phyloP scores from a whole-genome alignment of 495 filamentous ascomycete genomes.

The Letharia lupina region DNA sequence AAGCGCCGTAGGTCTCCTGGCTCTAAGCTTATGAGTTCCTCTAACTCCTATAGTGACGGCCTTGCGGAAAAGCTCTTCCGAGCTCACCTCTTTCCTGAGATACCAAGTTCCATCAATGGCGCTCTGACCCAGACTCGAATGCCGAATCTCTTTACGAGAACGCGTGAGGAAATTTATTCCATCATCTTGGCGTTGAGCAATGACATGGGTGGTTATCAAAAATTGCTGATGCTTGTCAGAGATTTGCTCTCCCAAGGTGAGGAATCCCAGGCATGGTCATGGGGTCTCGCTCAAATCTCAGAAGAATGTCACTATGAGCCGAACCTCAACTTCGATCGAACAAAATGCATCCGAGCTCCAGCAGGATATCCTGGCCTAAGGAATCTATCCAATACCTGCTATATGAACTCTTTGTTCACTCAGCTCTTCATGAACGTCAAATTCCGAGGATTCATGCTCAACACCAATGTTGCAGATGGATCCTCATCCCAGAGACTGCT shows the following conservation, averaged over 20 bases:
- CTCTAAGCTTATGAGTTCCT: not conserved
- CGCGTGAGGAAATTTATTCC: conserved; percentile 55
- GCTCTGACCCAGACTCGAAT: conserved; percentile 28
- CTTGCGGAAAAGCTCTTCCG: conserved; percentile 55
- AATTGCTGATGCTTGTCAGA: conserved; percentile 45
- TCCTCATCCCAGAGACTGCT: conserved; percentile 58
- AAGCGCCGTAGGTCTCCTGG: conserved; percentile 34
- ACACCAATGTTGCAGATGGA: conserved; percentile 47
- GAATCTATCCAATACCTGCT: conserved; percentile 95
- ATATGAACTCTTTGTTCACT: conserved; percentile 89
- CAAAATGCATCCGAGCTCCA: conserved; percentile 59
- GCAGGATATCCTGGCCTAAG: conserved; percentile 74
- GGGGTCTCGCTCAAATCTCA: conserved; percentile 23
- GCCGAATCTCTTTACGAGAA: conserved; percentile 46
- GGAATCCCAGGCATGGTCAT: conserved; percentile 23
- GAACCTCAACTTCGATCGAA: conserved; percentile 52
- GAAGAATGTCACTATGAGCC: conserved; percentile 49
- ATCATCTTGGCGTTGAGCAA: conserved; percentile 53
- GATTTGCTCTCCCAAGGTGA: conserved; percentile 44
- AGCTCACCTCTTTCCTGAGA: conserved; percentile 61
- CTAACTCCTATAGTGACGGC: conserved; percentile 28
- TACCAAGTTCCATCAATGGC: conserved; percentile 32
- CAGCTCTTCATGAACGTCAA: conserved; percentile 95
- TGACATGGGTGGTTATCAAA: conserved; percentile 42
- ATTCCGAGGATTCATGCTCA: conserved; percentile 79